phyloP scores from a whole-genome alignment of 2,329 filamentous ascomycete species.

The Colletotrichum lini region DNA sequence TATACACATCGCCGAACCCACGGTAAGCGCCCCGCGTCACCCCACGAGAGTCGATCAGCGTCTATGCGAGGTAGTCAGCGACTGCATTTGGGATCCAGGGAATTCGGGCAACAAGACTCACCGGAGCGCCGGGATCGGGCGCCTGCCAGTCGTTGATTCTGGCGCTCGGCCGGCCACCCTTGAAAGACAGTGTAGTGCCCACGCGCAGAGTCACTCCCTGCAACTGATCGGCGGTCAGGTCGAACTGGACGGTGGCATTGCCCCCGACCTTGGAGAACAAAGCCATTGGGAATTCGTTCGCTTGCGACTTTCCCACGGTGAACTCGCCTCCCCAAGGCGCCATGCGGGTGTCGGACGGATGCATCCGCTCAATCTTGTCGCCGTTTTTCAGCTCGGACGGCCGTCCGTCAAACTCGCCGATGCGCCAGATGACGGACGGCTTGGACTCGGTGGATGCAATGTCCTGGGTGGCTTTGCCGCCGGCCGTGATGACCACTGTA shows the following conservation, averaged over 20 bases:
- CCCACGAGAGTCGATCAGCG: constrained; percentile 67
- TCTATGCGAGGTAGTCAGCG: constrained; percentile 37
- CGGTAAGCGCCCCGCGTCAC: constrained; percentile 72
- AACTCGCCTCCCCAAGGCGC: constrained; percentile 65
- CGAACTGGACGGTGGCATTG: constrained; percentile 66
- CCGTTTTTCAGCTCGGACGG: constrained; percentile 71
- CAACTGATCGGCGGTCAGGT: constrained; percentile 57
- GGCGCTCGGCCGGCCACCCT: constrained; percentile 66
- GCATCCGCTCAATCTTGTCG: constrained; percentile 71
- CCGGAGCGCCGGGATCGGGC: constrained; percentile 49
- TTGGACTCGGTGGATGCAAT: constrained; percentile 59
- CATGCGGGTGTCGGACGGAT: constrained; percentile 69
- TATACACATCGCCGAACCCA: constrained; percentile 70
- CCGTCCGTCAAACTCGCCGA: constrained; percentile 71
- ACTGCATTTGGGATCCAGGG: constrained; percentile 27
- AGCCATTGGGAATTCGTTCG: constrained; percentile 70
- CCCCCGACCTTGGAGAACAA: constrained; percentile 65
- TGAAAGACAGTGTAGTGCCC: constrained; percentile 70
- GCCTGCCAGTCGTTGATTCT: constrained; percentile 52
- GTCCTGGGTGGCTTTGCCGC: constrained; percentile 60
- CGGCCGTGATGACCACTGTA: constrained; percentile 62
- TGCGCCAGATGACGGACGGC: constrained; percentile 64
- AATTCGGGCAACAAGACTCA: constrained; percentile 49
- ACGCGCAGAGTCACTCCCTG: constrained; percentile 66
- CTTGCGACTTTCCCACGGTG: constrained; percentile 64